phyloP scores from a whole-genome alignment of 352 stramenopile genomes.

The Phytophthora chlamydospora region DNA sequence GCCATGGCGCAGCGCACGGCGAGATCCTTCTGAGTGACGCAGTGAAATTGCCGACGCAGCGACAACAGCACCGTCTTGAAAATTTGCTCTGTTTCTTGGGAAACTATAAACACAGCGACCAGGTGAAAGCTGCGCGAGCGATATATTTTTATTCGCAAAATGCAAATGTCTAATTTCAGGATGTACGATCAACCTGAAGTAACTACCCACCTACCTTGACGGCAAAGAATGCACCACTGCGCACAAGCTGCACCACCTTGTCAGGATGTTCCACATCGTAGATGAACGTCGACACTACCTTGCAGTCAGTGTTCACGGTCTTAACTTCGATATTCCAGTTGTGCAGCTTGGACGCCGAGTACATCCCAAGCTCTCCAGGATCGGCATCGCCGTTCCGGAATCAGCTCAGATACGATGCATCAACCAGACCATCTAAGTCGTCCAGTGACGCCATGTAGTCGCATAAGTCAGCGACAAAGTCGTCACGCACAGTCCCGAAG shows the following conservation, averaged over 20 bases:
- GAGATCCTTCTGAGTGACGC: no score
- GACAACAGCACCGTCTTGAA: no score
- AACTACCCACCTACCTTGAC: slow-evolving; percentile 15
- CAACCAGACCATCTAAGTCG: slow-evolving; percentile 6
- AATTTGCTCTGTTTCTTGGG: no score
- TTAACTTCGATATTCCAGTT: slow-evolving; percentile 11
- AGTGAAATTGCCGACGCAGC: no score
- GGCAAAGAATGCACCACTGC: slow-evolving; percentile 6
- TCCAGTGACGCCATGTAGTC: slow-evolving; percentile 4
- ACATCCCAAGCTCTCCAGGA: slow-evolving; percentile 10
- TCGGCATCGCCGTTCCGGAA: neutral
- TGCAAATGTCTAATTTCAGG: neutral
- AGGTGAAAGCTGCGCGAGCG: no score
- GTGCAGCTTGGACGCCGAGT: slow-evolving; percentile 7
- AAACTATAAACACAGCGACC: no score
- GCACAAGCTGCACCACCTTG: slow-evolving; percentile 8
- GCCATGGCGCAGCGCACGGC: no score
- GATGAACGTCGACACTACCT: neutral
- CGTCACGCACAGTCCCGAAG: no score
- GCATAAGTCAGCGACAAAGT: neutral
- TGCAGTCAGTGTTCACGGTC: slow-evolving; percentile 14
- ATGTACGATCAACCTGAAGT: slow-evolving; percentile 9
- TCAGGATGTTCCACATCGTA: slow-evolving; percentile 12
- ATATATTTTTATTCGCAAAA: neutral
- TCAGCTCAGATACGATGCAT: neutral